Evolutionary conservation across 208 protist genomes (phyloP).

Genomic region (Polymyxa betae): DNA sequence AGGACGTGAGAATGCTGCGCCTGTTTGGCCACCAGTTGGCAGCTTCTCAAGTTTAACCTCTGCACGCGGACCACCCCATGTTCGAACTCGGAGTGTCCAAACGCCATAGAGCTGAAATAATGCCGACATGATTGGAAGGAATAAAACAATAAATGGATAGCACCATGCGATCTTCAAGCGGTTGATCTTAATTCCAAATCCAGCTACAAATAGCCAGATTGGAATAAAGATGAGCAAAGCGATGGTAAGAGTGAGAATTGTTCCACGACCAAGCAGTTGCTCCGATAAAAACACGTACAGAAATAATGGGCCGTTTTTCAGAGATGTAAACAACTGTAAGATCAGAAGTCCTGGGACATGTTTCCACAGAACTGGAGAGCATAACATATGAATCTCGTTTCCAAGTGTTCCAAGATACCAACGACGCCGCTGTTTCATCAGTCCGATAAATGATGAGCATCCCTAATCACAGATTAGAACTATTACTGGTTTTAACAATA

Average conservation of each 20-base stretch:
- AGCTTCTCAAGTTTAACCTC: background rate
- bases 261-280: background rate
- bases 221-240: background rate
- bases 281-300: conserved; percentile 39
- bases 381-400: conserved; percentile 44
- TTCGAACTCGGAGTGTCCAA: conserved; percentile 4
- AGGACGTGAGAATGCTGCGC: background rate
- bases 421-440: conserved; percentile 38
- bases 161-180: conserved; percentile 36
- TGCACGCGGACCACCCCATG: conserved; percentile 10
- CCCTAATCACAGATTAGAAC: background rate
- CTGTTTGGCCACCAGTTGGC: background rate
- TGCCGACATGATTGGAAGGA: conserved; percentile 18
- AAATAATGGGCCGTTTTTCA: conserved; percentile 47
- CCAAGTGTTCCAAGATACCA: conserved; percentile 51
- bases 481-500: background rate
- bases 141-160: conserved; percentile 26
- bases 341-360: conserved; percentile 34
- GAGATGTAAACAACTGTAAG: conserved; percentile 48
- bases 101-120: conserved; percentile 42
- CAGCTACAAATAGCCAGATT: conserved; percentile 51
- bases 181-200: conserved; percentile 43
- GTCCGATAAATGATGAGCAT: background rate
- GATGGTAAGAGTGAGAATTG: background rate
- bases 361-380: conserved; percentile 7